Conservation (phyloP, 2,329 filamentous ascomycete genomes). For the Mycocentrospora acerina region DNA sequence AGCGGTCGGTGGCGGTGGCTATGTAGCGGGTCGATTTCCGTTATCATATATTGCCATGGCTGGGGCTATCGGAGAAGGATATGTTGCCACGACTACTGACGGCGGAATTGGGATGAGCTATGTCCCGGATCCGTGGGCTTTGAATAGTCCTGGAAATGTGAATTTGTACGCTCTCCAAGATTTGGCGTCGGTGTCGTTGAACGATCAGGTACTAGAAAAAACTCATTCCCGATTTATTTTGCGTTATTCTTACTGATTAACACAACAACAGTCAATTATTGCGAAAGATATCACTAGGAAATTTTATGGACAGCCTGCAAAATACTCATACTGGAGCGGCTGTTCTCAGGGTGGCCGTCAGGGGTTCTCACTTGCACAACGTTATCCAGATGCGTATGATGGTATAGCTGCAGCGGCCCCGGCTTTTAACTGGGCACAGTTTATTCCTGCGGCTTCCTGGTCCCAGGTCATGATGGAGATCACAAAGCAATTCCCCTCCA, state of each 20-base stretch:
- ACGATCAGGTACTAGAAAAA: constrained; percentile 40
- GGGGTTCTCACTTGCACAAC: constrained; percentile 21
- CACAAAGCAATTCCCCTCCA: constrained; percentile 15
- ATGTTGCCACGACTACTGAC: constrained; percentile 19
- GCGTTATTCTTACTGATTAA: no score
- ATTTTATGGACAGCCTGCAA: constrained; percentile 26
- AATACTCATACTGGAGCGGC: constrained; percentile 29
- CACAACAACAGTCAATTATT: constrained; percentile 15
- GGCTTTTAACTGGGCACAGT: constrained; percentile 39
- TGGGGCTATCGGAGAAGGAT: constrained; percentile 17
- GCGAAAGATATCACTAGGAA: constrained; percentile 17
- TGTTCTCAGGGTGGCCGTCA: constrained; percentile 30
- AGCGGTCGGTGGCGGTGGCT: constrained; percentile 21
- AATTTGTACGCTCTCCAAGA: constrained; percentile 28
- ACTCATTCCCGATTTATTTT: no score
- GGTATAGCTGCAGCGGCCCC: constrained; percentile 45
- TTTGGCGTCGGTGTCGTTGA: constrained; percentile 31
- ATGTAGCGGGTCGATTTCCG: constrained; percentile 18
- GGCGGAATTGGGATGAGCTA: constrained; percentile 11
- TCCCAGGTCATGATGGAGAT: constrained; percentile 33
- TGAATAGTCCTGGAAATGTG: constrained; percentile 17
- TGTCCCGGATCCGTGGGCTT: constrained; percentile 4
- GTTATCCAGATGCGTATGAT: constrained; percentile 28
- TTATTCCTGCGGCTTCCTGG: constrained; percentile 26
- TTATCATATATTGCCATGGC: constrained; percentile 9